Percentiles rank a stretch among this genome's conserved stretches.
Conservation (phyloP, 371 early-diverging fungal species). For the Mucor irregularis region DNA sequence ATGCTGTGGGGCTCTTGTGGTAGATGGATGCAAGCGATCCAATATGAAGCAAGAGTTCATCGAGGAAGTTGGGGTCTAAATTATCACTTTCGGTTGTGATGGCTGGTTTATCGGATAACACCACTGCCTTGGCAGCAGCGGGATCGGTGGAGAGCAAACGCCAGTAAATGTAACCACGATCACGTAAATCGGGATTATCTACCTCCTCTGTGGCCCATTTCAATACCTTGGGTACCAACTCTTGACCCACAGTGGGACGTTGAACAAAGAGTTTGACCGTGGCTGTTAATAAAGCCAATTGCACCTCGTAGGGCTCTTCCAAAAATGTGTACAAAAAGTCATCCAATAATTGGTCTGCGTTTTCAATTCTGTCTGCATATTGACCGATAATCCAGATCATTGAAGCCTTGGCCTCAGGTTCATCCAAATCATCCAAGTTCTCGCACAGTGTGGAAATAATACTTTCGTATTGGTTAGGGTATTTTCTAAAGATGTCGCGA, state of each 20-base stretch:
- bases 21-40: conserved; percentile 91
- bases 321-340: conserved; percentile 81
- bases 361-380: conserved; percentile 92
- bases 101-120: conserved; percentile 90
- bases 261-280: conserved; percentile 94
- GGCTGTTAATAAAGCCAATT: conserved; percentile 92
- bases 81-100: conserved; percentile 88
- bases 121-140: conserved; percentile 70
- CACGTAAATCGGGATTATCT: conserved; percentile 96
- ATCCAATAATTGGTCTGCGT: conserved; percentile 82
- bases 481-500: conserved; percentile 90
- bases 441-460: conserved; percentile 87
- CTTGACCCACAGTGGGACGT: conserved; percentile 86
- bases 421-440: conserved; percentile 87
- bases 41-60: conserved; percentile 87
- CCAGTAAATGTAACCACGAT: conserved; percentile 98
- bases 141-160: conserved; percentile 92
- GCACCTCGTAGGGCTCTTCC: conserved; percentile 88
- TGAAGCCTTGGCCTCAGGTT: conserved; percentile 94
- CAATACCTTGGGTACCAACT: conserved; percentile 86
- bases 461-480: conserved; percentile 91
- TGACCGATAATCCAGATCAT: conserved; percentile 98
- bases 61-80: conserved; percentile 77
- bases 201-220: conserved; percentile 91
- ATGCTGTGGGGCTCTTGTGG: conserved; percentile 86